A percentile compares a stretch with the other conserved stretches of the same genome.
phyloP scores from a whole-genome alignment of 805 yeast species.

The Candida xiaguanensis region DNA sequence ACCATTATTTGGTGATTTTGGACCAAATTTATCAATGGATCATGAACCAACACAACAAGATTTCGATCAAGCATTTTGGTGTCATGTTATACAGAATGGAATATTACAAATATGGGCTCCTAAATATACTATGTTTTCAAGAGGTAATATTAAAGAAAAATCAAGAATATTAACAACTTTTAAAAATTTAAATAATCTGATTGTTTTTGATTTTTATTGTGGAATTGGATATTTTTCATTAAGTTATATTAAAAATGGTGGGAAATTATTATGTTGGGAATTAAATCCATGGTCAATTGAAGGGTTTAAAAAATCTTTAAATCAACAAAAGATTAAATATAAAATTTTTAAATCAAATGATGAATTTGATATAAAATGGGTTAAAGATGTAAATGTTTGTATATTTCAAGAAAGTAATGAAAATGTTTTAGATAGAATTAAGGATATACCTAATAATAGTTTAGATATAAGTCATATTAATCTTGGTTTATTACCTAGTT shows the following conservation, averaged over 20 bases:
- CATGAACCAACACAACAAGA: constrained; percentile 40
- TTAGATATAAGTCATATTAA: constrained; percentile 57
- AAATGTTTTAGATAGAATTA: constrained; percentile 41
- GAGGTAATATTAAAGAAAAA: constrained; percentile 85
- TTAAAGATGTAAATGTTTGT: constrained; percentile 28
- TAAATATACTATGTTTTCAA: constrained; percentile 75
- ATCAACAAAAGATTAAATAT: constrained; percentile 38
- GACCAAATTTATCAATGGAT: constrained; percentile 34
- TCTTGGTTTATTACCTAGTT: constrained; percentile 74
- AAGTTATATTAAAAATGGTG: constrained; percentile 56
- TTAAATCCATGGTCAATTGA: constrained; percentile 80
- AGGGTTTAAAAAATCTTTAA: constrained; percentile 60
- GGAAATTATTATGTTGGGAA: constrained; percentile 73
- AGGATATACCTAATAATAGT: constrained; percentile 8
- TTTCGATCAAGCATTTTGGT: constrained; percentile 64
- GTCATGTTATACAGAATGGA: constrained; percentile 65
- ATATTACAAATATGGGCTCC: constrained; percentile 84
- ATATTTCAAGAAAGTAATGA: constrained; percentile 67
- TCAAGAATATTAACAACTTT: constrained; percentile 52
- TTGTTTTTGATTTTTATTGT: constrained; percentile 68
- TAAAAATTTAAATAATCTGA: constrained; percentile 31
- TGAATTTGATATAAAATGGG: constrained; percentile 20
- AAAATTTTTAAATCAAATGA: constrained; percentile 27
- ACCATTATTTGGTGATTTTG: constrained; percentile 67
- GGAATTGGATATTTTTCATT: constrained; percentile 86